A percentile compares a stretch with the other conserved stretches of the same genome.
Conservation (phyloP, 2,329 filamentous ascomycete species). For the Pestalotiopsis sp. region DNA sequence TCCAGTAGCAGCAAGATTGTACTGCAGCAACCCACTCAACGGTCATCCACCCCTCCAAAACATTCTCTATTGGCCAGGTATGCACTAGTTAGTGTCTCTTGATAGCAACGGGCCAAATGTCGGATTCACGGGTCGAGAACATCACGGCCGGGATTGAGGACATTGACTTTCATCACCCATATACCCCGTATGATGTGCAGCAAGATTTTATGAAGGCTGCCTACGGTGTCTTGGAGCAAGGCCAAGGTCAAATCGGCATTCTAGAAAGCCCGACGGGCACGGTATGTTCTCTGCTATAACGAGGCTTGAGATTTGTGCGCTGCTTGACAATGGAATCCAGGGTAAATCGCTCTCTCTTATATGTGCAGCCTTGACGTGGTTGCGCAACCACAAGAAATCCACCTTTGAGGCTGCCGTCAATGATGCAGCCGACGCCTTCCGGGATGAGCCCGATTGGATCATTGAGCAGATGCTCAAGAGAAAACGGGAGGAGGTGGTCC, state of each 20-base stretch:
- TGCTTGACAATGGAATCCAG: conserved; percentile 34
- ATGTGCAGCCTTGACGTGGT: conserved; percentile 85
- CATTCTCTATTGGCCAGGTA: not conserved
- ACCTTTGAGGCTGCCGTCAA: conserved; percentile 54
- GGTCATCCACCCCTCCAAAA: not conserved
- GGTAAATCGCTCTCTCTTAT: conserved; percentile 93
- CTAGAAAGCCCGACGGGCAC: conserved; percentile 92
- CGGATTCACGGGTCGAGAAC: conserved; percentile 21
- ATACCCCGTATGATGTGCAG: conserved; percentile 84
- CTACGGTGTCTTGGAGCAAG: conserved; percentile 72
- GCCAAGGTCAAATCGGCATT: conserved; percentile 77
- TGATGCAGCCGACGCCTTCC: conserved; percentile 41
- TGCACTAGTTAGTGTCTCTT: not conserved
- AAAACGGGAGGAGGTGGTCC: conserved; percentile 65
- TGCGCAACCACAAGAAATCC: conserved; percentile 75
- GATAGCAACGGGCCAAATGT: not conserved
- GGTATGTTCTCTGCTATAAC: conserved; percentile 31
- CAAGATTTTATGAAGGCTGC: conserved; percentile 82
- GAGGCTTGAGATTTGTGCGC: not conserved
- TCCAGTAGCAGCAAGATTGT: not conserved
- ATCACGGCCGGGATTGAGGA: conserved; percentile 26
- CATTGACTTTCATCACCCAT: conserved; percentile 81
- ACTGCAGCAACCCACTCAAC: not conserved
- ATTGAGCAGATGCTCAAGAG: conserved; percentile 72
- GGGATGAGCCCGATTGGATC: conserved; percentile 84